These are phyloP conservation scores for Jamesozyma gamospora DNA, from an alignment of 805 yeast genomes.

Conservation along the genomic window DNA sequence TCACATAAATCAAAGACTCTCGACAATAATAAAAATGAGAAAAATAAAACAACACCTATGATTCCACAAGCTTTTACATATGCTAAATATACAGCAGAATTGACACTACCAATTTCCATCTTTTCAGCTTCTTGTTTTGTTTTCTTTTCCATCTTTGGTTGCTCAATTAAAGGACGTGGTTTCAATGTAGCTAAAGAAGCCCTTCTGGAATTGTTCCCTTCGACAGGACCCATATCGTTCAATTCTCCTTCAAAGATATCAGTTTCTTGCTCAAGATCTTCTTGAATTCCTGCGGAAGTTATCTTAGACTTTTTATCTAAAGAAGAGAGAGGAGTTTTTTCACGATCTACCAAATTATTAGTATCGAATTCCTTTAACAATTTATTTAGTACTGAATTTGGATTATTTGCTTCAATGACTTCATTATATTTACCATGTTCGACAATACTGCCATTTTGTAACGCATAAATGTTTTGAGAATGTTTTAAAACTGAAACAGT, in stretches of 20 bases:
- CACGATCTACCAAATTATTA: conserved; percentile 16
- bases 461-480: conserved; percentile 51
- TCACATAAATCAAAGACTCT: conserved; percentile 34
- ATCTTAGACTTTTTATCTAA: neutral
- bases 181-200: conserved; percentile 58
- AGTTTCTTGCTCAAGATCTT: conserved; percentile 6
- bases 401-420: conserved; percentile 25
- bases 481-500: conserved; percentile 44
- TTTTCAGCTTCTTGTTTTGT: conserved; percentile 42
- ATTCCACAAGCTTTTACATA: conserved; percentile 54
- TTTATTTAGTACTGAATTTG: conserved; percentile 25
- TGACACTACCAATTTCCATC: conserved; percentile 54
- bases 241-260: conserved; percentile 1
- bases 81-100: conserved; percentile 40
- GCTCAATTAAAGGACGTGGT: conserved; percentile 29
- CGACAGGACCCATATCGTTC: conserved; percentile 6
- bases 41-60: conserved; percentile 35
- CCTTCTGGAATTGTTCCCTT: conserved; percentile 32
- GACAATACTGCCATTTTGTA: conserved; percentile 43
- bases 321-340: neutral
- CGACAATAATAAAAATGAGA: conserved; percentile 30
- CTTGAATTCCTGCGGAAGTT: conserved; percentile 1
- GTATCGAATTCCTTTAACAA: conserved; percentile 26
- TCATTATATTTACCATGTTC: conserved; percentile 50
- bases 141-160: conserved; percentile 22